Conservation (phyloP, 345 rosid genomes). For the Streptanthus diversifolius region DNA sequence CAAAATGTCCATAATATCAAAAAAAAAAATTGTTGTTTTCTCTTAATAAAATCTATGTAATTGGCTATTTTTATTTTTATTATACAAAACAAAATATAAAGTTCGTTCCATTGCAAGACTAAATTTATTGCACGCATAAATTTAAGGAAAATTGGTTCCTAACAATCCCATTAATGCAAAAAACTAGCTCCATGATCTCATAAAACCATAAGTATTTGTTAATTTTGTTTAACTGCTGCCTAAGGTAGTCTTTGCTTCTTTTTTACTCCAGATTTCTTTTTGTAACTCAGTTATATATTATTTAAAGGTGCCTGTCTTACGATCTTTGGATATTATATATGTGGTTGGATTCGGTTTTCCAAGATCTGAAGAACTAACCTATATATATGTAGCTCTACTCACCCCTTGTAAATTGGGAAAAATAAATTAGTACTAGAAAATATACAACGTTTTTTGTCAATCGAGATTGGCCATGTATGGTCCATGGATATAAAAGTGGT, state of each 20-base stretch:
- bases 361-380: too few species aligned
- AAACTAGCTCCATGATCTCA: neutral
- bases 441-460: neutral
- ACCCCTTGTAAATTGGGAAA: too few species aligned
- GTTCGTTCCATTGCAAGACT: neutral
- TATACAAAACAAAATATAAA: too few species aligned
- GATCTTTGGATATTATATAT: too few species aligned
- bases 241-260: neutral
- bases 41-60: too few species aligned
- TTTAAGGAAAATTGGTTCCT: too few species aligned
- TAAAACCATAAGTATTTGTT: too few species aligned
- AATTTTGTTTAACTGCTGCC: neutral
- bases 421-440: too few species aligned
- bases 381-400: too few species aligned
- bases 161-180: neutral
- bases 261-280: neutral
- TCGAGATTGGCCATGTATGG: neutral
- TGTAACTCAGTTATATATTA: neutral
- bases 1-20: slow-evolving; percentile 41
- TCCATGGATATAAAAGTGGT: neutral
- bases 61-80: too few species aligned
- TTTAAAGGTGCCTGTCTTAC: too few species aligned
- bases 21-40: neutral
- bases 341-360: too few species aligned
- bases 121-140: neutral